phyloP scores from a whole-genome alignment of 2,329 filamentous ascomycete species.

The Penicillium expansum region DNA sequence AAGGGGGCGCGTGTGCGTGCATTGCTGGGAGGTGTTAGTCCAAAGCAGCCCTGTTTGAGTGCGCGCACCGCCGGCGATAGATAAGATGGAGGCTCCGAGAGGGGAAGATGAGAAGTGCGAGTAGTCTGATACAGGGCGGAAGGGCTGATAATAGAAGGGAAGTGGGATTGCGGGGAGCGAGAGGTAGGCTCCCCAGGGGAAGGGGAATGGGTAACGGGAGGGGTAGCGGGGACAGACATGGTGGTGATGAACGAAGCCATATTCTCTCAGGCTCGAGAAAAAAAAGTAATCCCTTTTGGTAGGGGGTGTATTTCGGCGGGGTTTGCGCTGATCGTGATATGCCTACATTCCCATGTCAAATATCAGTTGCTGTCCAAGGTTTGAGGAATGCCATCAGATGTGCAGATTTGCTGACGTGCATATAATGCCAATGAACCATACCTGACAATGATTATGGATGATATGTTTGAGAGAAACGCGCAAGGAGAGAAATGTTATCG shows the following conservation, averaged over 20 bases:
- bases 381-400: background rate
- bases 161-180: conserved; percentile 16
- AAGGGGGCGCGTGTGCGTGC: conserved; percentile 87
- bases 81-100: conserved; percentile 35
- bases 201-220: conserved; percentile 33
- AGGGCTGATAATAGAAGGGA: conserved; percentile 23
- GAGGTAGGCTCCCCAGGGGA: conserved; percentile 27
- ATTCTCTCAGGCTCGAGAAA: conserved; percentile 3
- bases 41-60: conserved; percentile 39
- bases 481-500: conserved; percentile 10
- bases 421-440: background rate
- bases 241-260: conserved; percentile 81
- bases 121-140: conserved; percentile 33
- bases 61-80: conserved; percentile 36
- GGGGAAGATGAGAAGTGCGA: conserved; percentile 29
- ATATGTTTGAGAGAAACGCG: background rate
- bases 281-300: conserved; percentile 7
- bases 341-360: conserved; percentile 28
- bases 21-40: conserved; percentile 61
- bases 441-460: background rate
- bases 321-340: conserved; percentile 22
- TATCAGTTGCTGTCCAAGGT: background rate
- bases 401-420: background rate
- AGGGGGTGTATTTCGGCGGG: conserved; percentile 19
- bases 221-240: conserved; percentile 61